Evolutionary conservation across 768 basidiomycete genomes (phyloP).

Genomic region (Trametes maxima): DNA sequence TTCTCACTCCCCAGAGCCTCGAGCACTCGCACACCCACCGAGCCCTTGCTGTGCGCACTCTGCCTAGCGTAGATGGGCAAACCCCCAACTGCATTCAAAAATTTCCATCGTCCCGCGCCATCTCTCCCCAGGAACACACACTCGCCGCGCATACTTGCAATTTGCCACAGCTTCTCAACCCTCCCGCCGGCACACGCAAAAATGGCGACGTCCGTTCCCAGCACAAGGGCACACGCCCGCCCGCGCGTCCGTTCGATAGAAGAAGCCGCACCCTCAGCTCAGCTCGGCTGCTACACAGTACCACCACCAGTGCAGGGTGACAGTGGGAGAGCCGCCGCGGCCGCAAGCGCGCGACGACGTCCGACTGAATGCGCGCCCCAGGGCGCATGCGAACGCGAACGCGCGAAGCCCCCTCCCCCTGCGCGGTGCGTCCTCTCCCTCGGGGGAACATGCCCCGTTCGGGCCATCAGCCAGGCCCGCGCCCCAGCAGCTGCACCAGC

Average conservation of each 20-base stretch:
- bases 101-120: no score
- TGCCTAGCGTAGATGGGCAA: no score
- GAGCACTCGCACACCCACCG: no score
- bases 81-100: no score
- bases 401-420: neutral
- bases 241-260: neutral
- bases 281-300: neutral
- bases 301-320: no score
- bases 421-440: conserved; percentile 3
- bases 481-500: neutral
- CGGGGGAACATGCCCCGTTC: neutral
- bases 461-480: neutral
- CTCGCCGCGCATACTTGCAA: neutral
- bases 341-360: no score
- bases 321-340: neutral
- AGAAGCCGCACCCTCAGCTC: neutral
- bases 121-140: neutral
- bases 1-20: no score
- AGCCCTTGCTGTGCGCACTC: no score
- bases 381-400: neutral
- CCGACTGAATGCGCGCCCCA: neutral
- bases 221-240: neutral
- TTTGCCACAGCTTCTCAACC: neutral
- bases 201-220: neutral
- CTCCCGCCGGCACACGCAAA: neutral